Conservation (phyloP, 2,329 filamentous ascomycete species). For the Huntiella abstrusa region DNA sequence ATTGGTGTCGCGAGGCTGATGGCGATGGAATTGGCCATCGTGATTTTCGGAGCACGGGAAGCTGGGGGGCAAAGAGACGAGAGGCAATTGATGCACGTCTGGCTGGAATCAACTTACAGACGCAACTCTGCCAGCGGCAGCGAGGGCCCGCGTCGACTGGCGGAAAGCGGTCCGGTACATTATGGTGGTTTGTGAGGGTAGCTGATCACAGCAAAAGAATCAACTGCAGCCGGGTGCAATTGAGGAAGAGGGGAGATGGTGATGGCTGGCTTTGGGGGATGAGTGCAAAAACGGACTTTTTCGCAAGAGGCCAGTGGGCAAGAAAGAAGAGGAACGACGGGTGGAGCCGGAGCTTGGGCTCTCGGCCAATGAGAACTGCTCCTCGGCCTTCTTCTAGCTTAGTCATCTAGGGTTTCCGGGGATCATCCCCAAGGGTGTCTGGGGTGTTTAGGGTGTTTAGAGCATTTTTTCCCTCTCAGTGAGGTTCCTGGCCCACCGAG, state of each 20-base stretch:
- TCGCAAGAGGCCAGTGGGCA: slow-evolving; percentile 12
- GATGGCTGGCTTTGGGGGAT: slow-evolving; percentile 12
- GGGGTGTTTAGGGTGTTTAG: not conserved
- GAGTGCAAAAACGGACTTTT: slow-evolving; percentile 13
- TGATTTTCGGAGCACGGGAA: slow-evolving; percentile 14
- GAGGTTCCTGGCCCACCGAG: slow-evolving; percentile 5
- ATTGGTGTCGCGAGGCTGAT: slow-evolving; percentile 15
- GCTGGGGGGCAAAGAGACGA: slow-evolving; percentile 1
- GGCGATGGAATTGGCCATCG: slow-evolving; percentile 28
- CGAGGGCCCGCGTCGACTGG: slow-evolving; percentile 88
- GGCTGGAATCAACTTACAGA: slow-evolving; percentile 56
- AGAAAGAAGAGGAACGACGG: slow-evolving; percentile 12
- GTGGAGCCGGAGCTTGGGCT: slow-evolving; percentile 11
- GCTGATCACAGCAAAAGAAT: slow-evolving; percentile 24
- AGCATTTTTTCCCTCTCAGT: slow-evolving; percentile 9
- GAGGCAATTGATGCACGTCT: slow-evolving; percentile 1
- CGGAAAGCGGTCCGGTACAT: slow-evolving; percentile 99
- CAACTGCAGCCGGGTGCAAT: slow-evolving; percentile 47
- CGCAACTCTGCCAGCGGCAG: slow-evolving; percentile 78
- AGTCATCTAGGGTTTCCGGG: slow-evolving; percentile 4
- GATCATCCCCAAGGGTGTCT: not conserved
- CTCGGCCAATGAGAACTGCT: slow-evolving; percentile 9
- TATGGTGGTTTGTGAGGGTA: slow-evolving; percentile 20
- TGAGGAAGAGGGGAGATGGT: slow-evolving; percentile 25
- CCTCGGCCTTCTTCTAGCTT: slow-evolving; percentile 10